Percentiles rank a stretch among this genome's conserved stretches.
Evolutionary conservation across 176 grass and related monocot genomes (phyloP).

Genomic region (Saccharum spontaneum): DNA sequence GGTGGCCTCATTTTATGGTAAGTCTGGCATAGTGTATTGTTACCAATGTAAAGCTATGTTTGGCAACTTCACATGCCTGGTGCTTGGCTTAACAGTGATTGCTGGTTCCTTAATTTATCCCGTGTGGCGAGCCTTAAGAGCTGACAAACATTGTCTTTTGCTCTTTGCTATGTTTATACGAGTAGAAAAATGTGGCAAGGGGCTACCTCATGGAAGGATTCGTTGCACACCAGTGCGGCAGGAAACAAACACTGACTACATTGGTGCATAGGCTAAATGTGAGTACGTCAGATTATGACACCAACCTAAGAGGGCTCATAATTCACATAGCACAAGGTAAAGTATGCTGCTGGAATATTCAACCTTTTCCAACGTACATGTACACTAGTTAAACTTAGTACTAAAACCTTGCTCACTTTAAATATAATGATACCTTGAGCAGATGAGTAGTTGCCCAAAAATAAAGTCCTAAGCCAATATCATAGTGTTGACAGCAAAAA

Average conservation of each 20-base stretch:
- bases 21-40: neutral
- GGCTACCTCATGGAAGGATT: neutral
- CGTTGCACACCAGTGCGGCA: neutral
- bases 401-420: neutral
- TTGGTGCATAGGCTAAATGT: neutral
- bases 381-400: neutral
- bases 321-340: neutral
- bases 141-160: neutral
- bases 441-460: neutral
- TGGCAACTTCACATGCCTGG: neutral
- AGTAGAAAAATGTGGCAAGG: neutral
- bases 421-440: neutral
- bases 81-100: neutral
- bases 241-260: constrained; percentile 5
- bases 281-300: neutral
- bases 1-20: neutral
- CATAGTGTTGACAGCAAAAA: constrained; percentile 58
- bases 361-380: neutral
- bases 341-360: neutral
- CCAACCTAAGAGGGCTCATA: neutral
- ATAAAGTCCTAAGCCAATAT: neutral
- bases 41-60: neutral
- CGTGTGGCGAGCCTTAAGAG: neutral
- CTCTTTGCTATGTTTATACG: neutral
- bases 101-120: neutral